Conservation (phyloP, 805 yeast genomes). For the Metschnikowia orientalis region DNA sequence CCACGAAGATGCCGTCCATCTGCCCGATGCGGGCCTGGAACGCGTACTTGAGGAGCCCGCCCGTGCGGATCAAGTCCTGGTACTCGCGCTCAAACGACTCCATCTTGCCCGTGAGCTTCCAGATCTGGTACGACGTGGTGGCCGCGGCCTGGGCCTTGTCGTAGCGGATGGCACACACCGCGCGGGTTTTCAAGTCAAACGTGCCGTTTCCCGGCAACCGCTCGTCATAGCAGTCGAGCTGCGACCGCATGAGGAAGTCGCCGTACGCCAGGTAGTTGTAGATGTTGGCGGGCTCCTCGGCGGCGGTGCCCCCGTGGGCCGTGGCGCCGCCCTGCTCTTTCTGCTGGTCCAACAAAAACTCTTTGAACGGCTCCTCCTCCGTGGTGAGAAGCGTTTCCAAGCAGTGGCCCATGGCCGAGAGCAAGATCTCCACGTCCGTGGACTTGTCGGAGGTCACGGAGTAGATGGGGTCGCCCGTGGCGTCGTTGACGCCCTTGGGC, state of each 20-base stretch:
- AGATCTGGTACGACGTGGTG: constrained; percentile 64
- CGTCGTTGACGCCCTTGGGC: constrained; percentile 34
- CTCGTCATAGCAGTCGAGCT: constrained; percentile 75
- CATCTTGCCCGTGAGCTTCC: constrained; percentile 54
- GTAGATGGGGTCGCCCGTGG: constrained; percentile 33
- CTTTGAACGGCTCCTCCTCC: constrained; percentile 47
- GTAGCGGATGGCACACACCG: constrained; percentile 79
- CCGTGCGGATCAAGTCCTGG: constrained; percentile 66
- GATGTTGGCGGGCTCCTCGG: constrained; percentile 19
- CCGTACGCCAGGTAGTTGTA: constrained; percentile 75
- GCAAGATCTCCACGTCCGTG: constrained; percentile 58
- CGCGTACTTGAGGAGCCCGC: constrained; percentile 74
- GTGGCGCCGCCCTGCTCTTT: constrained; percentile 6
- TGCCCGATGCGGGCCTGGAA: constrained; percentile 92
- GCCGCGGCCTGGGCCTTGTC: constrained; percentile 59
- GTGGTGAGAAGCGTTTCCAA: constrained; percentile 73
- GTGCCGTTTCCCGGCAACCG: constrained; percentile 86
- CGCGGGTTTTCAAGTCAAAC: constrained; percentile 89
- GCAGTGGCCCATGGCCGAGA: constrained; percentile 73
- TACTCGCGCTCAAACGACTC: constrained; percentile 85
- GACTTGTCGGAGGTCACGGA: constrained; percentile 72
- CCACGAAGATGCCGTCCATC: constrained; percentile 94
- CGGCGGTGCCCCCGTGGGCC: constrained; percentile 2
- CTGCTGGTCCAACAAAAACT: constrained; percentile 21
- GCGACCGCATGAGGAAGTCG: constrained; percentile 79